Percentiles rank a stretch among this genome's conserved stretches.
Conservation (phyloP, 2,329 filamentous ascomycete genomes). For the Alternaria conjuncta region DNA sequence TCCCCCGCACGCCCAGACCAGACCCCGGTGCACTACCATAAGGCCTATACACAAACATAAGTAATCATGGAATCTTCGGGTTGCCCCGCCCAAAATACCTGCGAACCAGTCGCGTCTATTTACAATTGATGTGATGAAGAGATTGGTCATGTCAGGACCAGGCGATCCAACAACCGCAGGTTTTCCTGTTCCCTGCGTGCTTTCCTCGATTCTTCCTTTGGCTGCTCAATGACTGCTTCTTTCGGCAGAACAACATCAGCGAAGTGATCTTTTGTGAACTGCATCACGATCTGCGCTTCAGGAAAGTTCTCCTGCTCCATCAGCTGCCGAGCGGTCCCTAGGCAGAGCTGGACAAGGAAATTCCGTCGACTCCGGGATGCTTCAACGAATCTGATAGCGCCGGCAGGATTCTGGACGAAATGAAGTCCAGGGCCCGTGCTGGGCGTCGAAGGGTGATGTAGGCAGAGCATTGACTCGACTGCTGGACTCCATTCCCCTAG, state of each 20-base stretch:
- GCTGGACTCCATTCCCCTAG: slow-evolving; percentile 26
- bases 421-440: slow-evolving; percentile 27
- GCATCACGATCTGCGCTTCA: slow-evolving; percentile 39
- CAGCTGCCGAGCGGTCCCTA: slow-evolving; percentile 38
- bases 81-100: neutral
- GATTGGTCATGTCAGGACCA: slow-evolving; percentile 25
- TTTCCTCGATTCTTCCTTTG: slow-evolving; percentile 1
- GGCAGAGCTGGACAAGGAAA: slow-evolving; percentile 39
- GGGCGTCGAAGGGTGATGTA: slow-evolving; percentile 36
- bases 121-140: neutral
- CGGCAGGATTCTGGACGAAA: slow-evolving; percentile 32
- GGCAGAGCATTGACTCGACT: slow-evolving; percentile 36
- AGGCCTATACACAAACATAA: neutral
- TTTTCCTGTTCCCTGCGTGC: slow-evolving; percentile 25
- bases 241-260: slow-evolving; percentile 37
- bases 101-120: neutral
- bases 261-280: slow-evolving; percentile 40
- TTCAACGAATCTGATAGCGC: slow-evolving; percentile 18
- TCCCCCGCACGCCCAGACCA: slow-evolving; percentile 5
- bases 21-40: slow-evolving; percentile 10
- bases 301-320: slow-evolving; percentile 35
- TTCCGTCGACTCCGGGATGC: slow-evolving; percentile 17
- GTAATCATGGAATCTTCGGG: slow-evolving; percentile 1
- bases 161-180: slow-evolving; percentile 34
- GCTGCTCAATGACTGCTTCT: slow-evolving; percentile 2